Conservation (phyloP, 1,284 basidiomycete genomes). For the Trichosporon sp. region DNA sequence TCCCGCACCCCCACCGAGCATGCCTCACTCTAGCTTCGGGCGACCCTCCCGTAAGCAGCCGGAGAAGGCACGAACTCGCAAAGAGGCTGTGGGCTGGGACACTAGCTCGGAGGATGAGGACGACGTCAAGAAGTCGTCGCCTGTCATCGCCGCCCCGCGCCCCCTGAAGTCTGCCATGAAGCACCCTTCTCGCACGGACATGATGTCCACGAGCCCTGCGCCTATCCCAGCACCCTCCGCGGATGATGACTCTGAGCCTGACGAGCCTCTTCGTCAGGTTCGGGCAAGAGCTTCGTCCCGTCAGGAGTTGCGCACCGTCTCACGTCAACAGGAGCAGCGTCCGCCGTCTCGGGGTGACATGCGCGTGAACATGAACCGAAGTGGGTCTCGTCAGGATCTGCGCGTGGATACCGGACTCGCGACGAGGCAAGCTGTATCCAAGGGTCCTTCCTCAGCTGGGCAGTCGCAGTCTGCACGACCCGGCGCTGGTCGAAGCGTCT, state of each 20-base stretch:
- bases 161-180: not conserved
- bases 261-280: constrained; percentile 7
- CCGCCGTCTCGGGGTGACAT: not conserved
- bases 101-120: constrained; percentile 22
- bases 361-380: not conserved
- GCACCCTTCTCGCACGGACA: not conserved
- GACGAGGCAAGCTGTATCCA: not conserved
- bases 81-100: constrained; percentile 13
- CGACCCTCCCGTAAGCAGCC: constrained; percentile 5
- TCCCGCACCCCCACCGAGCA: constrained; percentile 6
- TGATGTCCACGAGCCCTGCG: not conserved
- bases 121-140: constrained; percentile 5
- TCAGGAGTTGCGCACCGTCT: not conserved
- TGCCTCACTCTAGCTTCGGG: constrained; percentile 21
- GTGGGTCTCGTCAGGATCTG: not conserved
- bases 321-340: not conserved
- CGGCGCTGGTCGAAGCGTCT: not conserved
- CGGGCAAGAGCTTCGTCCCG: not conserved
- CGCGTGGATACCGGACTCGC: not conserved
- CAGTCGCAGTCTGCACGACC: not conserved
- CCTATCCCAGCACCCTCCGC: not conserved
- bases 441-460: not conserved
- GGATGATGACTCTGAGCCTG: not conserved
- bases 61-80: not conserved
- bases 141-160: not conserved